phyloP scores from a whole-genome alignment of 176 grass and related monocot genomes.

The Aegilops longissima region DNA sequence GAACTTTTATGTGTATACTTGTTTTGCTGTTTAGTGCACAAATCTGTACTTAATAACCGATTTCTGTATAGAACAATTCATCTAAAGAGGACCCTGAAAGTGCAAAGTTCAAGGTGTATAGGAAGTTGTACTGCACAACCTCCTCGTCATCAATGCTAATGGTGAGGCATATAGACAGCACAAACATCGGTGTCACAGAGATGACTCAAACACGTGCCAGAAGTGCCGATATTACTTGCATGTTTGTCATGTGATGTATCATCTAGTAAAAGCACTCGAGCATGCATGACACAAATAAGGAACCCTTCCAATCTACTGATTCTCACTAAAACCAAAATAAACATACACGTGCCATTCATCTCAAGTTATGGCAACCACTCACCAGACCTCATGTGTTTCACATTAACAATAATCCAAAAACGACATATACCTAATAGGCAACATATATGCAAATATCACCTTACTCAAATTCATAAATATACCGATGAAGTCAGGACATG shows the following conservation, averaged over 20 bases:
- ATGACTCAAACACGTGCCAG: not conserved
- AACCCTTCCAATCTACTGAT: not conserved
- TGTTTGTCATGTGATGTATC: not conserved
- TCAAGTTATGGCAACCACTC: not conserved
- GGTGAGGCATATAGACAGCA: not conserved
- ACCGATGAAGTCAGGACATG: not conserved
- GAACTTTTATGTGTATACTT: constrained; percentile 14
- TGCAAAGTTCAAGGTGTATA: not conserved
- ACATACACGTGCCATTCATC: not conserved
- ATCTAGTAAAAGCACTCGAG: not conserved
- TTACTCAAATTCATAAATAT: constrained; percentile 6
- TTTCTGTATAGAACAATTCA: not conserved
- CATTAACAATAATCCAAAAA: constrained; percentile 8
- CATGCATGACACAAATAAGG: not conserved
- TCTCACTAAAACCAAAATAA: not conserved
- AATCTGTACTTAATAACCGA: not conserved
- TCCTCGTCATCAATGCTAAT: not conserved
- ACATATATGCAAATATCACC: not conserved
- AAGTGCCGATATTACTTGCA: not conserved
- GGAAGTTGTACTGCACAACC: not conserved
- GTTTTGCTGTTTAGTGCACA: not conserved
- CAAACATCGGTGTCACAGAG: not conserved
- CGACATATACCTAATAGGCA: not conserved
- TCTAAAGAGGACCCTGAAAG: not conserved
- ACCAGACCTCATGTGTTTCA: not conserved